Evolutionary conservation across 1,139 yeast genomes (phyloP).

Genomic region (Debaryomyces robertsiae): DNA sequence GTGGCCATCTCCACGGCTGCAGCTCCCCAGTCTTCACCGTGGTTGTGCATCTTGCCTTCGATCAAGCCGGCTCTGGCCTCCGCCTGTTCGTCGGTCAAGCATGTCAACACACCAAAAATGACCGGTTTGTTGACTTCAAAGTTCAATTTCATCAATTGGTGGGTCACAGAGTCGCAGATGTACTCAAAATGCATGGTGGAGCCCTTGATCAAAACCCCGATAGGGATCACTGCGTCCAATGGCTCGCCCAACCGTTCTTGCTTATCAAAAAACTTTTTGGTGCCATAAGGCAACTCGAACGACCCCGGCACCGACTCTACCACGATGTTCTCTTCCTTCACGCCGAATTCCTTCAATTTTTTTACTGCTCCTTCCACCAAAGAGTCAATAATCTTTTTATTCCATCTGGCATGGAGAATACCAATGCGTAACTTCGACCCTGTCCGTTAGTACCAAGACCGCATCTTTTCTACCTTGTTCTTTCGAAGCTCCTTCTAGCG

Average conservation of each 20-base stretch:
- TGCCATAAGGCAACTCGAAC: slow-evolving; percentile 86
- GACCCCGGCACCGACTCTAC: slow-evolving; percentile 92
- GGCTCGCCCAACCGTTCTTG: slow-evolving; percentile 48
- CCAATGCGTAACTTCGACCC: slow-evolving; percentile 72
- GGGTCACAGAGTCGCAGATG: slow-evolving; percentile 87
- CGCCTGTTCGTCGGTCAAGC: slow-evolving; percentile 93
- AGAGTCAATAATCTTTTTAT: slow-evolving; percentile 70
- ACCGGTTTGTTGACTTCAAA: slow-evolving; percentile 74
- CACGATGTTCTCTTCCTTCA: slow-evolving; percentile 70
- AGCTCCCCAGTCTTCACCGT: slow-evolving; percentile 98
- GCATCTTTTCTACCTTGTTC: background rate
- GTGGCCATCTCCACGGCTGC: slow-evolving; percentile 97
- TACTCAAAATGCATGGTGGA: slow-evolving; percentile 98
- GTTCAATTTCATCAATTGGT: slow-evolving; percentile 83
- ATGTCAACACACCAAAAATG: slow-evolving; percentile 90
- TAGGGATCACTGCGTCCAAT: slow-evolving; percentile 87
- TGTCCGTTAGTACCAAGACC: slow-evolving; percentile 19
- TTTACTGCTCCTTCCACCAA: slow-evolving; percentile 76
- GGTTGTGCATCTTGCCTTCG: slow-evolving; percentile 79
- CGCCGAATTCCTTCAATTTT: slow-evolving; percentile 65
- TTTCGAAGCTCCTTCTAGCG: background rate
- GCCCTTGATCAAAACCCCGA: slow-evolving; percentile 94
- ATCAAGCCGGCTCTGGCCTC: slow-evolving; percentile 89
- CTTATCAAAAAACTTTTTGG: slow-evolving; percentile 54
- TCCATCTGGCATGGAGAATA: slow-evolving; percentile 96